phyloP scores from a whole-genome alignment of 305 asterid genomes.

The Rubia tinctorum region DNA sequence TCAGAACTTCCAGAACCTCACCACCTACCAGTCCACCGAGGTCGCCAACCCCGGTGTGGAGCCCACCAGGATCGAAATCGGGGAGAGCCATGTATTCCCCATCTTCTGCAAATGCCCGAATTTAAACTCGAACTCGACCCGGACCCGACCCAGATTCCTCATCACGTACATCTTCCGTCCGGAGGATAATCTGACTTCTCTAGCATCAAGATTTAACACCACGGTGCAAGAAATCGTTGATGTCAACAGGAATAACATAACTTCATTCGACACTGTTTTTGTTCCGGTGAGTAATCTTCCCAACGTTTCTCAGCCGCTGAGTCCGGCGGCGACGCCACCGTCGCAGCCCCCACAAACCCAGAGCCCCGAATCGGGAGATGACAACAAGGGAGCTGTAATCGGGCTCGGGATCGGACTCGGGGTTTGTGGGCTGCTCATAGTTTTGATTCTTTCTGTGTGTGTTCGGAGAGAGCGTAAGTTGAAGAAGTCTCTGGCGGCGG shows the following conservation, averaged over 20 bases:
- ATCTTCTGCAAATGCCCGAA: conserved; percentile 81
- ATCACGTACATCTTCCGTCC: conserved; percentile 70
- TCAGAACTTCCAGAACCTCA: conserved; percentile 45
- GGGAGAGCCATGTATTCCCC: conserved; percentile 47
- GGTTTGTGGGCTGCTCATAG: conserved; percentile 38
- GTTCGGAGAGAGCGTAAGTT: conserved; percentile 31
- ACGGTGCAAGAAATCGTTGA: conserved; percentile 38
- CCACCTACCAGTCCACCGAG: conserved; percentile 64
- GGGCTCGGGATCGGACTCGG: conserved; percentile 66
- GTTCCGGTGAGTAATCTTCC: conserved; percentile 71
- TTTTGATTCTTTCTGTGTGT: conserved; percentile 40
- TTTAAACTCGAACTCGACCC: conserved; percentile 25
- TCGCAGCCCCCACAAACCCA: not conserved
- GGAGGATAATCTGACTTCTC: conserved; percentile 39
- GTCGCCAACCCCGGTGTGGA: conserved; percentile 56
- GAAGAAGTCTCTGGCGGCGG: conserved; percentile 25
- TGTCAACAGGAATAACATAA: conserved; percentile 42
- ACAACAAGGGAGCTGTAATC: conserved; percentile 41
- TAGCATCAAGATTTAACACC: conserved; percentile 53
- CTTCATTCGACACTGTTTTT: conserved; percentile 50
- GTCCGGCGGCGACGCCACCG: conserved; percentile 11
- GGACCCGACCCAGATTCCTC: conserved; percentile 37
- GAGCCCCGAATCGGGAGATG: conserved; percentile 7
- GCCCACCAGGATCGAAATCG: conserved; percentile 33
- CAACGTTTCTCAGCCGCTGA: conserved; percentile 43